A percentile compares a stretch with the other conserved stretches of the same genome.
Evolutionary conservation across 148 eudicot species (phyloP).

Genomic region (Camellia granthamiana): DNA sequence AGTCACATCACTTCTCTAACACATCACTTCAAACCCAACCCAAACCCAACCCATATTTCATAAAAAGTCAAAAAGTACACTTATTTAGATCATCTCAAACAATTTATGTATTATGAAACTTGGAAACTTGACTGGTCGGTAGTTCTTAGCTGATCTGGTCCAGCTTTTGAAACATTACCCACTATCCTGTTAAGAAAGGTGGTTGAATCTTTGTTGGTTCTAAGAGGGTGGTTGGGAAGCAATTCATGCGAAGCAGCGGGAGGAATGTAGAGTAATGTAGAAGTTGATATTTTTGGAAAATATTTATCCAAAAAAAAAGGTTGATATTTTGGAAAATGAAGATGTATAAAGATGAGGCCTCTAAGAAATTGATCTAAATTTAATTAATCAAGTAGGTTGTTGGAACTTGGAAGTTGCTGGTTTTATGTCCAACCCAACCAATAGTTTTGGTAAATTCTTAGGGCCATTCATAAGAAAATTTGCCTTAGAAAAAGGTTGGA

Average conservation of each 20-base stretch:
- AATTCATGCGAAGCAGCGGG: neutral
- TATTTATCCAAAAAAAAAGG: neutral
- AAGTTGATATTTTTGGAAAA: neutral
- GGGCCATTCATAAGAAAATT: neutral
- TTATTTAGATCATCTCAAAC: no score
- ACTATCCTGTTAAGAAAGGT: neutral
- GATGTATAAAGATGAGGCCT: neutral
- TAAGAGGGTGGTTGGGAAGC: neutral
- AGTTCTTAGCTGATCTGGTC: no score
- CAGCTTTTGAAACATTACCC: no score
- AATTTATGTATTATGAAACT: no score
- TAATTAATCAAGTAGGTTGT: no score
- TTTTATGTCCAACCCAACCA: neutral
- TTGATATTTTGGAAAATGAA: neutral
- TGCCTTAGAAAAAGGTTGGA: neutral
- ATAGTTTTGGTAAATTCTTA: neutral
- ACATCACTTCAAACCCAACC: no score
- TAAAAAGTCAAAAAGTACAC: no score
- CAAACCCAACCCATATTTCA: no score
- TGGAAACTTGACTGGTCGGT: no score
- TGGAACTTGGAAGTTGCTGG: neutral
- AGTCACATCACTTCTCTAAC: no score
- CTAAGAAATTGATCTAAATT: neutral
- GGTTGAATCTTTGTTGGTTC: neutral
- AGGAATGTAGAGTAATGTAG: neutral